Evolutionary conservation across 2,329 filamentous ascomycete genomes (phyloP), one percentile per base, ranked within the genome.

Genomic region (Chaetomium sp.): DNA sequence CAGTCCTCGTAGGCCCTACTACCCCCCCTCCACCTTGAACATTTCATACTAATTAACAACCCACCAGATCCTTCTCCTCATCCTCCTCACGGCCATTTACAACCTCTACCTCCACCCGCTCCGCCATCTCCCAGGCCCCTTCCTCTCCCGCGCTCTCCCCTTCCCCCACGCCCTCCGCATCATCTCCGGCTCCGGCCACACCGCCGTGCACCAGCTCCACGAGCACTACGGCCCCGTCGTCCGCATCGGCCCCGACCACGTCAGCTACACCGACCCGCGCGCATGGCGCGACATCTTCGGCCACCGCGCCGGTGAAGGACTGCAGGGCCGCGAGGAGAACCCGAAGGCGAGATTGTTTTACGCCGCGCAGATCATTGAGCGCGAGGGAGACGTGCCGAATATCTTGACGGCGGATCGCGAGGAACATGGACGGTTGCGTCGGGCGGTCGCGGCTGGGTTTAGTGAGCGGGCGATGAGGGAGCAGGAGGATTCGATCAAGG

Each of bases 101-200:
- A 71, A 70, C 54, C 56, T 71, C 54, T 66, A 61, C 58, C 58
- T 71, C 35, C 70, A 72, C 54, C 70, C 70, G 1, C 67, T 72
- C 7, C 54, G 61, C 12, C 44, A 49, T 12, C 68, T 65, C 45
- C 69, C 70, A 0, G 69, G 70, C 1, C 70, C 70, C 5, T 54
- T 61, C 50, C 53, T 64, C 43, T 62, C 59, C 48, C 61, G 60
- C 48, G 64, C 63, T 36, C 62, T 56, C 1, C 54, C 49, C 45
- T 35, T 55, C 27, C 44, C 57, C 0, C 41, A 61, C 6, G 53
- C 57, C 9, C 43, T 58, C 4, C 66, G 69, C 32, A 62, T 59
- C n/a, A 51, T 68, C 2, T 95, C 62, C 81, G 53, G 47, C 95
- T 49, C 88, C 88, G 2, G 91, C 90, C 60, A 62, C 12, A 60